These are phyloP conservation scores for Colletotrichum liaoningense DNA, from an alignment of 2,329 filamentous ascomycete species.

Conservation along the genomic window DNA sequence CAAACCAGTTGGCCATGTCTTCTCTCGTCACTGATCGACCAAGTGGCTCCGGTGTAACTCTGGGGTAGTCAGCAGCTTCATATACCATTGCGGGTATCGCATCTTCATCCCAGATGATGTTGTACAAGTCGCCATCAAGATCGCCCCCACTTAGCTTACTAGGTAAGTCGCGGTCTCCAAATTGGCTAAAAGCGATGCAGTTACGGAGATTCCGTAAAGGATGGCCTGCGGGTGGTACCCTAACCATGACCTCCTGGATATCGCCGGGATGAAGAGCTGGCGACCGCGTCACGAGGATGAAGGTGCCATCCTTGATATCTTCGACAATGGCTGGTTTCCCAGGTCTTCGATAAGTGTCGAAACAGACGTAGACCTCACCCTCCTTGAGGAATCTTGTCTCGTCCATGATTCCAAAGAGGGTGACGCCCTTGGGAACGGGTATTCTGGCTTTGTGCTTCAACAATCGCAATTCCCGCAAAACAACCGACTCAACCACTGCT, in stretches of 20 bases:
- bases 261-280: constrained; percentile 87
- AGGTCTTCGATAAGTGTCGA: constrained; percentile 38
- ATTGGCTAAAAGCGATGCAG: constrained; percentile 81
- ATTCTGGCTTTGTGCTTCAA: constrained; percentile 86
- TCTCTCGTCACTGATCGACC: constrained; percentile 65
- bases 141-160: constrained; percentile 85
- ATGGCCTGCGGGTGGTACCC: constrained; percentile 69
- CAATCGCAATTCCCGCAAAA: constrained; percentile 77
- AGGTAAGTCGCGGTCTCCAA: constrained; percentile 78
- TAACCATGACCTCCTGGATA: constrained; percentile 73
- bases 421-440: constrained; percentile 75
- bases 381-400: constrained; percentile 77
- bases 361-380: constrained; percentile 75
- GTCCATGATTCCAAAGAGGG: constrained; percentile 86
- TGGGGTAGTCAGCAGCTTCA: constrained; percentile 77
- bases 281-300: constrained; percentile 78
- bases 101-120: constrained; percentile 77
- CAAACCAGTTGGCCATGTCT: constrained; percentile 85
- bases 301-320: constrained; percentile 47
- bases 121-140: constrained; percentile 85
- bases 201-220: constrained; percentile 74
- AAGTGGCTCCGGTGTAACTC: constrained; percentile 67
- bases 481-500: constrained; percentile 75
- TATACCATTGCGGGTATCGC: constrained; percentile 57
- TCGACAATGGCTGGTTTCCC: constrained; percentile 39